phyloP scores from a whole-genome alignment of 495 filamentous ascomycete species.

The Talaromyces liani region DNA sequence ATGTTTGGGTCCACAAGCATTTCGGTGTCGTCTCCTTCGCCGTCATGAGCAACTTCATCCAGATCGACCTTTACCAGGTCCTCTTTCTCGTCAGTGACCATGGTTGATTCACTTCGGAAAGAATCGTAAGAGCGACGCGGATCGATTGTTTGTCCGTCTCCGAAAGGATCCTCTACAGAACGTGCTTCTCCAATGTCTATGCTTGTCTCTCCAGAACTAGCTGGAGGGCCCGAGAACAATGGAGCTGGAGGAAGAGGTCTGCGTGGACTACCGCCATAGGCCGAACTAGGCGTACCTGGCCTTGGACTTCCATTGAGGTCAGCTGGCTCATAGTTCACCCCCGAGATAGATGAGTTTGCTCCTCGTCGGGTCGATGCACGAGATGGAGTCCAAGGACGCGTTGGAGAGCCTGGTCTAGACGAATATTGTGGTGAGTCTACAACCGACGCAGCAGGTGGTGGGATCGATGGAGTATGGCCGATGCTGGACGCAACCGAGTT shows the following conservation, averaged over 20 bases:
- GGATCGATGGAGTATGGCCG: slow-evolving; percentile 46
- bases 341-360: slow-evolving; percentile 44
- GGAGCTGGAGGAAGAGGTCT: slow-evolving; percentile 89
- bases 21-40: slow-evolving; percentile 29
- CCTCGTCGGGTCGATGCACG: slow-evolving; percentile 58
- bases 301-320: slow-evolving; percentile 85
- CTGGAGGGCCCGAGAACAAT: slow-evolving; percentile 54
- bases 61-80: slow-evolving; percentile 34
- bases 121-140: slow-evolving; percentile 46
- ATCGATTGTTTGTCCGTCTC: slow-evolving; percentile 43
- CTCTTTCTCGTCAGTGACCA: slow-evolving; percentile 48
- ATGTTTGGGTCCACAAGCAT: slow-evolving; percentile 35
- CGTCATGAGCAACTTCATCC: slow-evolving; percentile 21
- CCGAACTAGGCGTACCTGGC: slow-evolving; percentile 81
- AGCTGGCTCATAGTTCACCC: slow-evolving; percentile 69
- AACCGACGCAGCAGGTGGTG: slow-evolving; percentile 38
- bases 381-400: slow-evolving; percentile 67
- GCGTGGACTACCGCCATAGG: slow-evolving; percentile 77
- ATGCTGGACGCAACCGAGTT: slow-evolving; percentile 42
- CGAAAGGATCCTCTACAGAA: slow-evolving; percentile 71
- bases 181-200: slow-evolving; percentile 51
- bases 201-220: slow-evolving; percentile 30
- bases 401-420: slow-evolving; percentile 48
- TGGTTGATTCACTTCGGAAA: slow-evolving; percentile 62
- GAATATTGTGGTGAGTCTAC: slow-evolving; percentile 44